These are phyloP conservation scores for Alternaria metachromatica DNA, from an alignment of 2,329 filamentous ascomycete species.

Conservation along the genomic window DNA sequence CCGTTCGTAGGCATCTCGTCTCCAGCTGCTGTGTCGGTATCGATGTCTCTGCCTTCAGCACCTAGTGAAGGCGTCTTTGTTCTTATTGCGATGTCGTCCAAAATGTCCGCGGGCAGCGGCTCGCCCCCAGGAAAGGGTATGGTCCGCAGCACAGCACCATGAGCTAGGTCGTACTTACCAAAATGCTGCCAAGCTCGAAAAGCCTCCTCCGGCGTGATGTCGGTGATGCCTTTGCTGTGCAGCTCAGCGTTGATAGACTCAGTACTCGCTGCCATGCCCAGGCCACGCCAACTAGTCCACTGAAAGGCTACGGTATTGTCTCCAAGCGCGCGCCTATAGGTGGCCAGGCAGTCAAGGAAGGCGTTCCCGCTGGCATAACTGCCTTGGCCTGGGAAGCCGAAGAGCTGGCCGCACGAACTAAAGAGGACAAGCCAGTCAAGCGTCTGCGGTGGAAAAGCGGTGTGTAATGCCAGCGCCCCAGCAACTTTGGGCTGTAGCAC, in stretches of 20 bases:
- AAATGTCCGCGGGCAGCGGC: not conserved
- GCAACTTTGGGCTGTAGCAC: constrained; percentile 45
- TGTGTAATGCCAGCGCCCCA: constrained; percentile 37
- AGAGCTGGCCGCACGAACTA: constrained; percentile 33
- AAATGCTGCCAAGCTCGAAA: constrained; percentile 54
- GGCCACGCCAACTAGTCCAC: constrained; percentile 53
- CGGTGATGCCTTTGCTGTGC: constrained; percentile 52
- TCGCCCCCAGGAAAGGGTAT: not conserved
- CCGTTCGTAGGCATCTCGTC: not conserved
- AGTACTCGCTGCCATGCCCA: constrained; percentile 49
- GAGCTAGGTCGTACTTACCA: not conserved
- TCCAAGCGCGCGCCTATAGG: constrained; percentile 37
- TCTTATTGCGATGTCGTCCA: not conserved
- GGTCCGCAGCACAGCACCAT: not conserved
- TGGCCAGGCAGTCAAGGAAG: constrained; percentile 39
- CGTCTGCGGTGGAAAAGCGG: constrained; percentile 30
- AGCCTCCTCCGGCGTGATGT: constrained; percentile 51
- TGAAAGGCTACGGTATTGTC: constrained; percentile 53
- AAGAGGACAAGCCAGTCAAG: constrained; percentile 40
- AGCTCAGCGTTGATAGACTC: constrained; percentile 53
- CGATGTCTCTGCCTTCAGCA: not conserved
- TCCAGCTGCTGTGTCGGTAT: not conserved
- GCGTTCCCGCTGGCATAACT: constrained; percentile 40
- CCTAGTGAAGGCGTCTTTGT: not conserved
- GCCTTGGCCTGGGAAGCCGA: constrained; percentile 32